Base-by-base conservation (phyloP, 129 eudicot species). In the Flaveria sonorensis region DNA sequence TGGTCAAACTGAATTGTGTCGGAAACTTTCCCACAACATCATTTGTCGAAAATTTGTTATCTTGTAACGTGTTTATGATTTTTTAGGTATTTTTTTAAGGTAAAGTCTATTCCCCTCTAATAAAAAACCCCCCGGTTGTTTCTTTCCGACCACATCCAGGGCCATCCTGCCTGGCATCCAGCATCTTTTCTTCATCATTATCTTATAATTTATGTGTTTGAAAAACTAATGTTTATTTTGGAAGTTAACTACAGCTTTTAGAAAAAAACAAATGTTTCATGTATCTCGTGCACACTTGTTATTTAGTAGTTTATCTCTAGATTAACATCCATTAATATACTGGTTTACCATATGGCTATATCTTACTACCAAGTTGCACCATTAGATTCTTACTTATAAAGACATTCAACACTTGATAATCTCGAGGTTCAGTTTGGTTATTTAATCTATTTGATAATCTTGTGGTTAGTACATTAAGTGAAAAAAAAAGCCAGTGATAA, bases 311-410 rank as follows among this genome's bases (percentile, higher is more conserved):
- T 36, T 36, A n/a, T 71, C 32, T 24, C 66, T 59, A 59, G 16
- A 21, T 23, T 9, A 10, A 70, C 21, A 30, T n/a, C 32, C 64
- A 72, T 7, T 71, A 50, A 46, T 66, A 8, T 45, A 45, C 1
- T 63, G 32, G 71, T 64, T 47, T 47, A 51, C 55, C 79, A 75
- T 74, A 71, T 74, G 76, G 36, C 20, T 32, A 68, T 70, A 42
- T 72, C 28, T 73, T 73, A 59, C 14, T 55, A n/a, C 67, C 76
- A 72, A 72, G 66, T 72, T 72, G 76, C 53, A n/a, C 23, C 56
- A 42, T 8, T 43, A 10, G 68, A 73, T 12, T 72, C 55, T 40
- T 40, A 42, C 40, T 36, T 36, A 2, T 9, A 55, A 65, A 72
- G 3, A 39, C 53, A 72, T 55, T 11, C 26, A 42, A 39, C 66